Evolutionary conservation across 805 yeast species (phyloP).

Genomic region (Candida nemodendra): DNA sequence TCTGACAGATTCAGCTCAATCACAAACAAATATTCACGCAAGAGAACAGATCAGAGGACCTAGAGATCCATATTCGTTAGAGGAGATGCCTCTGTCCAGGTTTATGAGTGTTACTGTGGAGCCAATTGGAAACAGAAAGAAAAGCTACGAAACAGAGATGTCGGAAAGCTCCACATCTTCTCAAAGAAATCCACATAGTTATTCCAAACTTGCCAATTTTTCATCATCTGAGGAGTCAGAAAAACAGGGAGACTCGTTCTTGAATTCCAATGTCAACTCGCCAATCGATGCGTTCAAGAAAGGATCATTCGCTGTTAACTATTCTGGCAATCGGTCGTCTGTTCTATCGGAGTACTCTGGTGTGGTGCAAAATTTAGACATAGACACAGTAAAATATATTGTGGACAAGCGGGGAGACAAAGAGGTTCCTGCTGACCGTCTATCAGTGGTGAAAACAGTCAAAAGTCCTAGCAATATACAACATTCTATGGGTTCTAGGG

Average conservation of each 20-base stretch:
- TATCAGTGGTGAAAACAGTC: conserved; percentile 21
- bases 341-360: conserved; percentile 37
- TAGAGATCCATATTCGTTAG: too few species aligned
- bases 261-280: background rate
- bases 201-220: conserved; percentile 4
- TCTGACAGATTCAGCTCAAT: too few species aligned
- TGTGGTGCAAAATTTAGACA: conserved; percentile 36
- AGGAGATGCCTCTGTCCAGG: too few species aligned
- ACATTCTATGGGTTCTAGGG: conserved; percentile 15
- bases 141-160: too few species aligned
- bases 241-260: conserved; percentile 1
- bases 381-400: conserved; percentile 33
- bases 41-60: too few species aligned
- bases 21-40: too few species aligned
- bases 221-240: conserved; percentile 3
- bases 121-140: too few species aligned
- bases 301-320: conserved; percentile 8
- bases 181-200: conserved; percentile 7
- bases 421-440: conserved; percentile 15
- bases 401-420: conserved; percentile 23
- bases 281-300: conserved; percentile 4
- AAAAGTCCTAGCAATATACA: conserved; percentile 14
- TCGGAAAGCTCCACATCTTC: conserved; percentile 6
- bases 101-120: too few species aligned
- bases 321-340: conserved; percentile 30